Evolutionary conservation across 2,329 filamentous ascomycete genomes (phyloP).

Genomic region (Tolypocladium tropicale): DNA sequence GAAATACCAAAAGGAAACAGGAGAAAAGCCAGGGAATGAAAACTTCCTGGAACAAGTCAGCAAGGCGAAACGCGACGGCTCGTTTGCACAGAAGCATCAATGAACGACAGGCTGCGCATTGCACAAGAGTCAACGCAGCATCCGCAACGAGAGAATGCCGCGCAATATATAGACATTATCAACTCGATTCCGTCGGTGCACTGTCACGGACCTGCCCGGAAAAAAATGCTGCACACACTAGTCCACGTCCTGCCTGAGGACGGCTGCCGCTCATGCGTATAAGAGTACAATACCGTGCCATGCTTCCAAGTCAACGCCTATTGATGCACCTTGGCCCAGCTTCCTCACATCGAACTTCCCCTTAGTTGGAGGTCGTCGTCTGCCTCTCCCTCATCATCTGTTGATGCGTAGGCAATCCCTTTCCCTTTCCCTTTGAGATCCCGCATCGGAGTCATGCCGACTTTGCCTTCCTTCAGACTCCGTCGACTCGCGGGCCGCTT

Average conservation of each 20-base stretch:
- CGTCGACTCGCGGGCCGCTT: conserved; percentile 27
- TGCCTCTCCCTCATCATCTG: conserved; percentile 23
- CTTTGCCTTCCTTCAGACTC: conserved; percentile 30
- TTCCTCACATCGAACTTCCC: conserved; percentile 31
- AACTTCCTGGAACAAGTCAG: too few relatives aligned
- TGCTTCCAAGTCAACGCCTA: background rate
- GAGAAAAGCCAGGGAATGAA: too few relatives aligned
- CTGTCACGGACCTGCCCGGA: background rate
- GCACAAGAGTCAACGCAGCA: background rate
- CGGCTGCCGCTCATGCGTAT: background rate
- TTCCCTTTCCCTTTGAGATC: conserved; percentile 38
- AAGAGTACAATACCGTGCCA: background rate
- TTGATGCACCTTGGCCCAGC: background rate
- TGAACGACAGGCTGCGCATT: background rate
- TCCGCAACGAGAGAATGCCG: background rate
- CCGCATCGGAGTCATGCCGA: conserved; percentile 14
- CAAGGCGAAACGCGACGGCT: background rate
- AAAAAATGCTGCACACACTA: background rate
- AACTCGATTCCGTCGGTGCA: background rate
- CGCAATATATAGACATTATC: background rate
- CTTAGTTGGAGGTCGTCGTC: conserved; percentile 18
- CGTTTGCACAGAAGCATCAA: background rate
- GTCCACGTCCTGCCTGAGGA: background rate
- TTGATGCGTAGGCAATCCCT: conserved; percentile 26
- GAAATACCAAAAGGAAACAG: background rate